Percentiles rank a stretch among this genome's conserved stretches.
Conservation (phyloP, 2,329 filamentous ascomycete species). For the Epichloe elymi region DNA sequence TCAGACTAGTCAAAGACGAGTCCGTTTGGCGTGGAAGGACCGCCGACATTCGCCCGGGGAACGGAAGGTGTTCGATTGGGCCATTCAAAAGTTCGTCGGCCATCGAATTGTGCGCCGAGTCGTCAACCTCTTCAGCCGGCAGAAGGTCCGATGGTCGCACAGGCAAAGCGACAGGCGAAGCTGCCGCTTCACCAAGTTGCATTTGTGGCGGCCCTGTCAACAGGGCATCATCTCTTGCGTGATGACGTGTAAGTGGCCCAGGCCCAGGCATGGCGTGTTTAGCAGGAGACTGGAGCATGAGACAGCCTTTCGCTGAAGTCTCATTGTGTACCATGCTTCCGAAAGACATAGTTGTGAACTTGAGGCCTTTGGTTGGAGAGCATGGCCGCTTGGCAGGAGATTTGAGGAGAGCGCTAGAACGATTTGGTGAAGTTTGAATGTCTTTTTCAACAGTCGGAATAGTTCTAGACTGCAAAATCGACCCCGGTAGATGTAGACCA, state of each 20-base stretch:
- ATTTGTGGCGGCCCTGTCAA: constrained; percentile 20
- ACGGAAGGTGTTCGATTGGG: constrained; percentile 23
- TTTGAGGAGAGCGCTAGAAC: constrained; percentile 25
- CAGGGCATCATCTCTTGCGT: constrained; percentile 8
- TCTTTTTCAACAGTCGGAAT: constrained; percentile 6
- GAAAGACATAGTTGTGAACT: constrained; percentile 11
- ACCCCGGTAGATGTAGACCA: constrained; percentile 17
- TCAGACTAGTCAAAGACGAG: constrained; percentile 16
- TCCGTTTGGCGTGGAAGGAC: constrained; percentile 31
- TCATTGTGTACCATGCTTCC: constrained; percentile 17
- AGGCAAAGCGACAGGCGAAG: constrained; percentile 13
- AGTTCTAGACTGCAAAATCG: constrained; percentile 16
- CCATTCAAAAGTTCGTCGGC: constrained; percentile 21
- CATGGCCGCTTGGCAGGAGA: constrained; percentile 39
- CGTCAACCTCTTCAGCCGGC: constrained; percentile 20
- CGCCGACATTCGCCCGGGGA: constrained; percentile 32
- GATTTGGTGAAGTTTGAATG: constrained; percentile 21
- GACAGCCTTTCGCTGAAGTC: constrained; percentile 29
- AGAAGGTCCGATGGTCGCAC: constrained; percentile 24
- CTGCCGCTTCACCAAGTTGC: constrained; percentile 23
- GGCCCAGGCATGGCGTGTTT: constrained; percentile 28
- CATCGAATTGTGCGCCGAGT: constrained; percentile 8
- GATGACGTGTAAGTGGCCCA: constrained; percentile 19
- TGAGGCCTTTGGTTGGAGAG: constrained; percentile 28
- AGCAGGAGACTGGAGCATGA: constrained; percentile 38